phyloP scores from a whole-genome alignment of 1,284 basidiomycete genomes.

The Ceratobasidium sp. region DNA sequence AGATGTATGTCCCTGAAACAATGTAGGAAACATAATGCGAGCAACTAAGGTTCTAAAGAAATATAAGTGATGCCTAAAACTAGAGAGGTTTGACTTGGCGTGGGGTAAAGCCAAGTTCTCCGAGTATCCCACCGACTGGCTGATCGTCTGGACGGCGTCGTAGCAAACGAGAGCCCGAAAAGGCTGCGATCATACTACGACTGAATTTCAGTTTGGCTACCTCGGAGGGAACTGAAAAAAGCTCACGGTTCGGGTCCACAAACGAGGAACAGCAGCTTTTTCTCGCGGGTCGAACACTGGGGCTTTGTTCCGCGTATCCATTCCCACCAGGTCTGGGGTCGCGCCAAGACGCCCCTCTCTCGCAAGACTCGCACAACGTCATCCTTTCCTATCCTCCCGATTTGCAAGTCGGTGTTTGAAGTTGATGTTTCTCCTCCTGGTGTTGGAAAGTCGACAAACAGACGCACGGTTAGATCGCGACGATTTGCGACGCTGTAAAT shows the following conservation, averaged over 20 bases:
- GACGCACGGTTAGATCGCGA: slow-evolving; percentile 40
- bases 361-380: slow-evolving; percentile 42
- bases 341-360: slow-evolving; percentile 35
- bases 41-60: slow-evolving; percentile 12
- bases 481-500: slow-evolving; percentile 41
- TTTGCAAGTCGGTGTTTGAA: not conserved
- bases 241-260: slow-evolving; percentile 49
- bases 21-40: slow-evolving; percentile 24
- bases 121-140: slow-evolving; percentile 47
- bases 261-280: slow-evolving; percentile 48
- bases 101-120: slow-evolving; percentile 46
- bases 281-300: slow-evolving; percentile 37
- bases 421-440: slow-evolving; percentile 4
- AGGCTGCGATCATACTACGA: slow-evolving; percentile 47
- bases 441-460: slow-evolving; percentile 46
- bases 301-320: slow-evolving; percentile 41
- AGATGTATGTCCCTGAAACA: slow-evolving; percentile 40
- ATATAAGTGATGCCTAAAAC: not conserved
- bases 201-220: slow-evolving; percentile 1
- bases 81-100: slow-evolving; percentile 46
- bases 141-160: slow-evolving; percentile 32
- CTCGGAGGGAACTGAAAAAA: not conserved
- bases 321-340: slow-evolving; percentile 44
- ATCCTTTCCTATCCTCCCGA: slow-evolving; percentile 44
- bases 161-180: slow-evolving; percentile 44